These are phyloP conservation scores for Fusarium bactridioides DNA, from an alignment of 2,329 filamentous ascomycete genomes.

Conservation along the genomic window DNA sequence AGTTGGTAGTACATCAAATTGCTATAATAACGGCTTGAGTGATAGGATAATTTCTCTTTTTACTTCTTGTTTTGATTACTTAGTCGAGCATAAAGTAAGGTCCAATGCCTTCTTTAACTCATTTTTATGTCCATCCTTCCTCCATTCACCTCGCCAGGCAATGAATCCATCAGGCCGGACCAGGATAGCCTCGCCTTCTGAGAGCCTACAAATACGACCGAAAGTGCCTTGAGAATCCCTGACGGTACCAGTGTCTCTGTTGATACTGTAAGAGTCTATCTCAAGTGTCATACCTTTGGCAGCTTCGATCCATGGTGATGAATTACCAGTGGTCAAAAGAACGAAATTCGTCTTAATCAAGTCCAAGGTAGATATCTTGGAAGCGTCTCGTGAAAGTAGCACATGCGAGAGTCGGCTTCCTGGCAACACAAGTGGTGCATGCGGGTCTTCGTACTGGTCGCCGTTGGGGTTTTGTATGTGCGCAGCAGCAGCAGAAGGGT, in stretches of 20 bases:
- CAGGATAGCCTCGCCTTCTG: not conserved
- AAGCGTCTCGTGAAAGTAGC: not conserved
- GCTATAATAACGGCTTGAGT: too few species aligned
- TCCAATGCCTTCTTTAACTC: not conserved
- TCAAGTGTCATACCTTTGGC: accelerated
- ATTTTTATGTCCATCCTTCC: not conserved
- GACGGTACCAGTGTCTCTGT: accelerated
- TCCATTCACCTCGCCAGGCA: not conserved
- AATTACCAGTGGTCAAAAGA: not conserved
- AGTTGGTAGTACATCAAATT: too few species aligned
- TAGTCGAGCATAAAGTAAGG: too few species aligned
- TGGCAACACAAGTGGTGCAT: not conserved
- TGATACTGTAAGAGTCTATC: not conserved
- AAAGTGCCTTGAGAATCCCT: not conserved
- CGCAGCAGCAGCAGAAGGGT: not conserved
- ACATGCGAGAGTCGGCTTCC: not conserved
- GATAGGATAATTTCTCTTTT: too few species aligned
- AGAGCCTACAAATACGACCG: not conserved
- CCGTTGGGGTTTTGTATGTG: not conserved
- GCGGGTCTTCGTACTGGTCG: not conserved
- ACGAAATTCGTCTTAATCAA: not conserved
- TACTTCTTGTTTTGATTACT: too few species aligned
- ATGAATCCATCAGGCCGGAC: not conserved
- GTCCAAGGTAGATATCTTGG: not conserved
- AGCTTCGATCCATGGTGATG: not conserved